These are phyloP conservation scores for Botrytis aclada DNA, from an alignment of 2,329 filamentous ascomycete species.

Conservation along the genomic window DNA sequence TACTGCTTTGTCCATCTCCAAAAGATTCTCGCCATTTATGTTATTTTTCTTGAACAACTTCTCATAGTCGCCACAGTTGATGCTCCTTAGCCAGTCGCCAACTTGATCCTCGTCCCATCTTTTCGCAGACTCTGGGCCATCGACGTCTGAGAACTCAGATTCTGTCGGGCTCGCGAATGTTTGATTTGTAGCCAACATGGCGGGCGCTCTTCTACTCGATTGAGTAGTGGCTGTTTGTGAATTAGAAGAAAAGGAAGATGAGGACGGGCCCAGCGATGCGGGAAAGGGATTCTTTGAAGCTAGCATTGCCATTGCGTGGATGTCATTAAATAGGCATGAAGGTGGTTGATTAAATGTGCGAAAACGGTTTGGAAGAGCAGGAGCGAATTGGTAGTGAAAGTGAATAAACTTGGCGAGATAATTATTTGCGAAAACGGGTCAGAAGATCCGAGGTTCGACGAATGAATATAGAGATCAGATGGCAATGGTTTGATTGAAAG, in stretches of 20 bases:
- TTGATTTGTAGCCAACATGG: conserved; percentile 50
- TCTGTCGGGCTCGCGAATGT: conserved; percentile 76
- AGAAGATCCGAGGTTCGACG: not conserved
- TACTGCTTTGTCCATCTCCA: conserved; percentile 95
- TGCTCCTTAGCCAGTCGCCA: conserved; percentile 82
- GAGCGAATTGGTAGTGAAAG: not conserved
- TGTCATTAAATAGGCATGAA: conserved; percentile 31
- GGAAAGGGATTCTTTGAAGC: conserved; percentile 72
- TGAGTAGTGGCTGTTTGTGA: conserved; percentile 50
- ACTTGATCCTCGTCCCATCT: conserved; percentile 92
- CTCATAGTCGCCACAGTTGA: conserved; percentile 94
- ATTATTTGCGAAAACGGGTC: not conserved
- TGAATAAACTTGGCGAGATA: not conserved
- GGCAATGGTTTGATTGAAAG: not conserved
- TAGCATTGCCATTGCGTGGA: conserved; percentile 66
- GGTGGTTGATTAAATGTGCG: conserved; percentile 6
- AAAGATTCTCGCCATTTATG: conserved; percentile 93
- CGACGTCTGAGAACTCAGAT: conserved; percentile 85
- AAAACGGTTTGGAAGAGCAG: not conserved
- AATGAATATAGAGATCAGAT: not conserved
- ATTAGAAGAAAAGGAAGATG: conserved; percentile 46
- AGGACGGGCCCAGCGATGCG: conserved; percentile 49
- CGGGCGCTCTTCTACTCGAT: conserved; percentile 51
- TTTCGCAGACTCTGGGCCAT: conserved; percentile 71
- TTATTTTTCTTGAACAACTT: conserved; percentile 86